Percentiles rank a stretch among this genome's conserved stretches.
phyloP scores from a whole-genome alignment of 768 basidiomycete species.

The Tremella yokohamensis region DNA sequence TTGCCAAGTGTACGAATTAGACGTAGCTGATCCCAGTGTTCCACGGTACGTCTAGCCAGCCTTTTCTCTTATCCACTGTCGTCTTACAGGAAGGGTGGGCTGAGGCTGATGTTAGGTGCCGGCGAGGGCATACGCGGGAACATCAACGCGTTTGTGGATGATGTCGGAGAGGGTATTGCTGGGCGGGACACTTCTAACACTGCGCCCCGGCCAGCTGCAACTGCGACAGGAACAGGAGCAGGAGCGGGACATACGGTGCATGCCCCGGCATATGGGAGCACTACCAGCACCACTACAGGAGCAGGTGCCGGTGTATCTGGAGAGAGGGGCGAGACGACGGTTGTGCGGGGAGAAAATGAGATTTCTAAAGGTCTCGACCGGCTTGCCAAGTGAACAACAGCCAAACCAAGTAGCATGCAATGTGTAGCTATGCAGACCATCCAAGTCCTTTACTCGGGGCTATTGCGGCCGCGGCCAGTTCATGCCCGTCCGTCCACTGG shows the following conservation, averaged over 20 bases:
- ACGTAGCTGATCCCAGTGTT: slow-evolving; percentile 21
- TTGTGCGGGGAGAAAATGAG: not conserved
- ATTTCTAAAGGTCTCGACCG: slow-evolving; percentile 1
- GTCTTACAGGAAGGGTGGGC: not conserved
- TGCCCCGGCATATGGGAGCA: not conserved
- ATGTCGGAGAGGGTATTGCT: slow-evolving; percentile 28
- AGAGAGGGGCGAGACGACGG: not conserved
- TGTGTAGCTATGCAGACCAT: no score
- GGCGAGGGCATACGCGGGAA: slow-evolving; percentile 39
- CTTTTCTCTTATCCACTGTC: no score
- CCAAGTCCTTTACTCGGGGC: no score
- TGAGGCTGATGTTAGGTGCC: slow-evolving; percentile 16
- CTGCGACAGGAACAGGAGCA: not conserved
- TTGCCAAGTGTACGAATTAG: no score
- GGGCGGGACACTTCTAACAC: slow-evolving; percentile 6
- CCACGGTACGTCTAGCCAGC: slow-evolving; percentile 25
- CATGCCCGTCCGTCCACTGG: slow-evolving; percentile 4
- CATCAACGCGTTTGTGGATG: slow-evolving; percentile 35
- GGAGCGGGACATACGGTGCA: not conserved
- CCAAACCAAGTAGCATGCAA: no score
- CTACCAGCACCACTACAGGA: not conserved
- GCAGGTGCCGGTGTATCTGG: not conserved
- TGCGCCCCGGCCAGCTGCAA: not conserved
- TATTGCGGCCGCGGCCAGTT: slow-evolving; percentile 13
- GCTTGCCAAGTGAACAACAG: not conserved